These are phyloP conservation scores for Hemileia vastatrix DNA, from an alignment of 1,284 basidiomycete genomes.

Conservation along the genomic window DNA sequence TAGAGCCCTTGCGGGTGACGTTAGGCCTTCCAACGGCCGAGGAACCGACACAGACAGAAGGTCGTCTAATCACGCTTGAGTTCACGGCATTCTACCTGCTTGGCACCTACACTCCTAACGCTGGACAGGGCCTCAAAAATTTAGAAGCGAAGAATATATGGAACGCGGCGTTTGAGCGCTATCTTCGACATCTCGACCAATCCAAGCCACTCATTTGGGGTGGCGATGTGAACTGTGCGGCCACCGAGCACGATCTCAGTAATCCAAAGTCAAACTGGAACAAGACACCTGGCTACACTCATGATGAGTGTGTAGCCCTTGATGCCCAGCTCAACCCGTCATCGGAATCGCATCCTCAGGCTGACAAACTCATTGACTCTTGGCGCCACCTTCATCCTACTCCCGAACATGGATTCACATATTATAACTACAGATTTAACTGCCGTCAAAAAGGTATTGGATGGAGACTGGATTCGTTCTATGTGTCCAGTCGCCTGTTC, in stretches of 20 bases:
- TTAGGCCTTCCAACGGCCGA: constrained; percentile 16
- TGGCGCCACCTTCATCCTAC: constrained; percentile 16
- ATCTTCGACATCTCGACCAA: constrained; percentile 12
- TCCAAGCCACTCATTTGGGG: constrained; percentile 18
- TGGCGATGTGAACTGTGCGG: constrained; percentile 22
- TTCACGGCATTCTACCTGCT: constrained; percentile 13
- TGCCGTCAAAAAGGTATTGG: constrained; percentile 20
- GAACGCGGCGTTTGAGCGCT: constrained; percentile 19
- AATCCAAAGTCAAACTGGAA: constrained; percentile 18
- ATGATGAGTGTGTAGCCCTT: constrained; percentile 16
- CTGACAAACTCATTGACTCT: constrained; percentile 13
- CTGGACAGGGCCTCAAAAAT: constrained; percentile 12
- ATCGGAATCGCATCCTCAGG: constrained; percentile 1
- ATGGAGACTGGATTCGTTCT: constrained; percentile 22
- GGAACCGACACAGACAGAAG: constrained; percentile 17
- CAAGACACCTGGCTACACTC: constrained; percentile 18
- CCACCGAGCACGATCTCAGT: constrained; percentile 18
- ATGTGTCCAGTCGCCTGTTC: constrained; percentile 9
- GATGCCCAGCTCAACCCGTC: constrained; percentile 13
- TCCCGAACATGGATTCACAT: constrained; percentile 18
- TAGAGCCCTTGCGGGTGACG: constrained; percentile 16
- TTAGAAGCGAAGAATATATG: constrained; percentile 13
- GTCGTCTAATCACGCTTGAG: constrained; percentile 23
- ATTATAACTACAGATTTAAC: constrained; percentile 10
- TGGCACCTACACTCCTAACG: constrained; percentile 21